Evolutionary conservation across 306 rosid species (phyloP).

Genomic region (cucumber (Cucumis sativus)): Cucumber_9930_V3 NC_026661.2:16735001-16735500

Average conservation of each 20-base stretch:
- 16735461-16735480: conserved; percentile 90
- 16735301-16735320: background rate
- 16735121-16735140: too few relatives aligned
- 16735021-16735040: conserved; percentile 57
- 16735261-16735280: background rate
- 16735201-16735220: background rate
- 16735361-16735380: conserved; percentile 63
- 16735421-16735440: conserved; percentile 71
- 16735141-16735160: too few relatives aligned
- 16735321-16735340: conserved; percentile 36
- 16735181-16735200: background rate
- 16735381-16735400: conserved; percentile 30
- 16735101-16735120: too few relatives aligned
- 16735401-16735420: conserved; percentile 60
- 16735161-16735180: too few relatives aligned
- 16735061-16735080: conserved; percentile 1
- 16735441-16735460: conserved; percentile 81
- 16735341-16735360: conserved; percentile 80
- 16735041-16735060: conserved; percentile 63
- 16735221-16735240: background rate
- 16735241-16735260: background rate
- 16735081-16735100: too few relatives aligned
- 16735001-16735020: conserved; percentile 6
- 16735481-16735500: conserved; percentile 79
- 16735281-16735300: background rate